These are phyloP conservation scores for Coniella lustricola DNA, from an alignment of 2,329 filamentous ascomycete genomes.

Conservation along the genomic window DNA sequence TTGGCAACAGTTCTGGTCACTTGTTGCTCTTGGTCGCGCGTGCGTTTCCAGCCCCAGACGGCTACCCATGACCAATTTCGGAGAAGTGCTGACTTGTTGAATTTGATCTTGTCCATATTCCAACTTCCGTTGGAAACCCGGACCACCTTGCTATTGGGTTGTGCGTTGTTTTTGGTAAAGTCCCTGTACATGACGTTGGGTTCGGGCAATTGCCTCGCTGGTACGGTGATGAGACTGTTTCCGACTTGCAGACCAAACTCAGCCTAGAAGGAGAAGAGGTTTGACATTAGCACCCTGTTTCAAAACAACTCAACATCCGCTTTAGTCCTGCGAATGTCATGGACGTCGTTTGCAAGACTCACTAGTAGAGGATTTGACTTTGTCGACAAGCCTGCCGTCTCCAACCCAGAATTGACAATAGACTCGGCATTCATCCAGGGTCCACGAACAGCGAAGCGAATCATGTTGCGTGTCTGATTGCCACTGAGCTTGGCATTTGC, in stretches of 20 bases:
- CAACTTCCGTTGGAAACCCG: conserved; percentile 38
- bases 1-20: background rate
- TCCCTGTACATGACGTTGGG: conserved; percentile 47
- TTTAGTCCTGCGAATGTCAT: background rate
- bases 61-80: conserved; percentile 33
- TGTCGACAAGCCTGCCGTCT: conserved; percentile 38
- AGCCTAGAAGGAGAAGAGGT: background rate
- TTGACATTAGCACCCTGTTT: background rate
- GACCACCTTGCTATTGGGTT: conserved; percentile 17
- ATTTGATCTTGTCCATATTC: conserved; percentile 50
- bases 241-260: conserved; percentile 40
- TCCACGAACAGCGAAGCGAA: conserved; percentile 50
- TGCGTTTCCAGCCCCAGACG: conserved; percentile 13
- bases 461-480: conserved; percentile 51
- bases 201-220: conserved; percentile 48
- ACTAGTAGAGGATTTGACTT: conserved; percentile 32
- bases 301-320: no score
- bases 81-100: conserved; percentile 35
- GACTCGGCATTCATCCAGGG: conserved; percentile 49
- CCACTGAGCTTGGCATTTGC: conserved; percentile 39
- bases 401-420: conserved; percentile 44
- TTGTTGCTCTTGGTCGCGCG: background rate
- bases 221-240: conserved; percentile 51
- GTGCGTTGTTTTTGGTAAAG: background rate
- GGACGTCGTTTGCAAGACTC: conserved; percentile 13